These are phyloP conservation scores for Globisporangium nunn DNA, from an alignment of 352 stramenopile species.

Conservation along the genomic window DNA sequence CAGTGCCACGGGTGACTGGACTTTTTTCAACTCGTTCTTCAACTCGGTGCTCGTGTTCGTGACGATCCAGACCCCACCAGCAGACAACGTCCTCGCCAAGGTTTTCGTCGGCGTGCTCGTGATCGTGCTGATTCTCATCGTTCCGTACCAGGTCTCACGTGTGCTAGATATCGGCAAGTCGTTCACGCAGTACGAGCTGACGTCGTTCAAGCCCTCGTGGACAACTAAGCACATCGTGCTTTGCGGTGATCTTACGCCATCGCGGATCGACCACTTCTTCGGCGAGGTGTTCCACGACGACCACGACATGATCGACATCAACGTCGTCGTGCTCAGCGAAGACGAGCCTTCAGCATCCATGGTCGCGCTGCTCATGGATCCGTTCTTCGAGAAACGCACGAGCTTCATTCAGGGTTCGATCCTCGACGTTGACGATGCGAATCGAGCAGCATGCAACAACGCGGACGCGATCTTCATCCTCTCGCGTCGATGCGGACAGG, in stretches of 20 bases:
- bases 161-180: slow-evolving; percentile 74
- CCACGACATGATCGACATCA: slow-evolving; percentile 74
- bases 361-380: slow-evolving; percentile 69
- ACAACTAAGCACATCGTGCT: slow-evolving; percentile 70
- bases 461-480: slow-evolving; percentile 81
- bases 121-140: slow-evolving; percentile 78
- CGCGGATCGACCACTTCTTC: slow-evolving; percentile 82
- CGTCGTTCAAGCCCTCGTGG: slow-evolving; percentile 60
- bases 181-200: slow-evolving; percentile 66
- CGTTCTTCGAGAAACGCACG: slow-evolving; percentile 81
- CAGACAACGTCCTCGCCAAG: slow-evolving; percentile 77
- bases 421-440: slow-evolving; percentile 70
- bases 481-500: slow-evolving; percentile 47
- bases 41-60: slow-evolving; percentile 86
- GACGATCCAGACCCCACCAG: slow-evolving; percentile 77
- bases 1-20: slow-evolving; percentile 64
- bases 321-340: slow-evolving; percentile 71
- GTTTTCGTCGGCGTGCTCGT: slow-evolving; percentile 77
- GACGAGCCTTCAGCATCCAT: slow-evolving; percentile 70
- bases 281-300: slow-evolving; percentile 85
- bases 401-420: slow-evolving; percentile 78
- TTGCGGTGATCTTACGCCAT: slow-evolving; percentile 74
- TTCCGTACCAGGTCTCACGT: slow-evolving; percentile 80
- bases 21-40: slow-evolving; percentile 86
- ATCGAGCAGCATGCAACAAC: slow-evolving; percentile 51